Conservation (phyloP, 2,329 filamentous ascomycete species). For the Monosporascus ibericus region DNA sequence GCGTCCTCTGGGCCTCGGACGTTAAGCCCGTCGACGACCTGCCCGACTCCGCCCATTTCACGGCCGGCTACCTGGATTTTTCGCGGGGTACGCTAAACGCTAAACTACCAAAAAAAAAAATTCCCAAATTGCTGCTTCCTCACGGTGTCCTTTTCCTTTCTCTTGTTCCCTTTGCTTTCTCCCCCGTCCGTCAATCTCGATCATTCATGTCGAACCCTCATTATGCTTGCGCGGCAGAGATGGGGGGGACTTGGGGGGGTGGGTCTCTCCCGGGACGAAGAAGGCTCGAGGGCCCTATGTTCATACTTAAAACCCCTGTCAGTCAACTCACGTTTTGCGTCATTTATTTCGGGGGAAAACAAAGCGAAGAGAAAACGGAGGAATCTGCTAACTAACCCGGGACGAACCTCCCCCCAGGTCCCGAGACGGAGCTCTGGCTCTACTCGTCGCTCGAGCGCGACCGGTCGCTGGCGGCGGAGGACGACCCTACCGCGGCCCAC, state of each 20-base stretch:
- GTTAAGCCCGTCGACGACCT: conserved; percentile 2
- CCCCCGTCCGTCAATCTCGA: too few relatives aligned
- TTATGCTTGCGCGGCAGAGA: too few relatives aligned
- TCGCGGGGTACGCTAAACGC: conserved; percentile 31
- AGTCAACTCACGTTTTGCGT: neutral
- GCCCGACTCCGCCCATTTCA: conserved; percentile 31
- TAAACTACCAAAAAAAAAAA: too few relatives aligned
- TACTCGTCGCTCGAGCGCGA: conserved; percentile 45
- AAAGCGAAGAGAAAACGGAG: neutral
- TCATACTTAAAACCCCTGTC: too few relatives aligned
- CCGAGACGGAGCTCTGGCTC: conserved; percentile 61
- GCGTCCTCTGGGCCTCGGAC: conserved; percentile 32
- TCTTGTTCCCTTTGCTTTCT: too few relatives aligned
- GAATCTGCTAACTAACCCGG: neutral
- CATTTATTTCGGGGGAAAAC: neutral
- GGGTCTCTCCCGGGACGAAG: too few relatives aligned
- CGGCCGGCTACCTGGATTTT: conserved; percentile 56
- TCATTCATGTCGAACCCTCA: too few relatives aligned
- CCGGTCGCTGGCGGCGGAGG: conserved; percentile 10
- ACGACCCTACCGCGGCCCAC: neutral
- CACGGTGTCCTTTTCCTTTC: too few relatives aligned
- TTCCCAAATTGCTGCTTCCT: too few relatives aligned
- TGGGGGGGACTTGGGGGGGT: too few relatives aligned
- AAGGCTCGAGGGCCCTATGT: too few relatives aligned
- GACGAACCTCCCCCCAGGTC: conserved; percentile 20